A percentile compares a stretch with the other conserved stretches of the same genome.
Conservation (phyloP, 352 stramenopile species). For the Pythium chondricola region DNA sequence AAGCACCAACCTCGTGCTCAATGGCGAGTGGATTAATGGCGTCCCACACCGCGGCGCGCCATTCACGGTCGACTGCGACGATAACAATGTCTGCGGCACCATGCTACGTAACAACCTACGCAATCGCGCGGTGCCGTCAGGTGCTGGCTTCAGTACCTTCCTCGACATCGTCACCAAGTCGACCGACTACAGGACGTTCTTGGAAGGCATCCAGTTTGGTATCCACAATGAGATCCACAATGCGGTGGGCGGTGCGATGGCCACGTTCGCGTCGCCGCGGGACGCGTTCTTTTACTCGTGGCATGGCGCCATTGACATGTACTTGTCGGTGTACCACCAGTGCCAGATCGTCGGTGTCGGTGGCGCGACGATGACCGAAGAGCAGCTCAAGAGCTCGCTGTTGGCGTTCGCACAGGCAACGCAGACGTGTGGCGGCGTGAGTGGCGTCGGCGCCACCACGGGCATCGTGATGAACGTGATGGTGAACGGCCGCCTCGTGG, state of each 20-base stretch:
- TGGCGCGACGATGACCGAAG: conserved; percentile 24
- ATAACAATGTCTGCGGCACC: conserved; percentile 30
- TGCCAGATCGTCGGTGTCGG: conserved; percentile 41
- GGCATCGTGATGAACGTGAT: conserved; percentile 34
- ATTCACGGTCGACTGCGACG: conserved; percentile 34
- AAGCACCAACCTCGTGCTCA: conserved; percentile 17
- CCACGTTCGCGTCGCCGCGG: conserved; percentile 37
- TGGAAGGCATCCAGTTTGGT: conserved; percentile 52
- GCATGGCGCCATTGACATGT: conserved; percentile 64
- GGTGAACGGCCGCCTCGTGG: conserved; percentile 36
- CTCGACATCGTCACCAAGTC: conserved; percentile 44
- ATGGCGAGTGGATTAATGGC: conserved; percentile 27
- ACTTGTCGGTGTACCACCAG: conserved; percentile 56
- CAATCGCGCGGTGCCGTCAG: conserved; percentile 30
- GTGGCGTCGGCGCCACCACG: conserved; percentile 27
- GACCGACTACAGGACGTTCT: conserved; percentile 47
- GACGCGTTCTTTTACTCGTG: conserved; percentile 72
- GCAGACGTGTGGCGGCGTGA: conserved; percentile 38
- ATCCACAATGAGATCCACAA: conserved; percentile 61
- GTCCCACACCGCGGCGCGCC: conserved; percentile 24
- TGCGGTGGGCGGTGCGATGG: conserved; percentile 42
- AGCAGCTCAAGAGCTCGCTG: conserved; percentile 35
- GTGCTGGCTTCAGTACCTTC: conserved; percentile 44
- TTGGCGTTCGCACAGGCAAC: conserved; percentile 36
- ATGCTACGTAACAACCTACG: conserved; percentile 41